Conservation (phyloP, 352 stramenopile species). For the Globisporangium splendens region DNA sequence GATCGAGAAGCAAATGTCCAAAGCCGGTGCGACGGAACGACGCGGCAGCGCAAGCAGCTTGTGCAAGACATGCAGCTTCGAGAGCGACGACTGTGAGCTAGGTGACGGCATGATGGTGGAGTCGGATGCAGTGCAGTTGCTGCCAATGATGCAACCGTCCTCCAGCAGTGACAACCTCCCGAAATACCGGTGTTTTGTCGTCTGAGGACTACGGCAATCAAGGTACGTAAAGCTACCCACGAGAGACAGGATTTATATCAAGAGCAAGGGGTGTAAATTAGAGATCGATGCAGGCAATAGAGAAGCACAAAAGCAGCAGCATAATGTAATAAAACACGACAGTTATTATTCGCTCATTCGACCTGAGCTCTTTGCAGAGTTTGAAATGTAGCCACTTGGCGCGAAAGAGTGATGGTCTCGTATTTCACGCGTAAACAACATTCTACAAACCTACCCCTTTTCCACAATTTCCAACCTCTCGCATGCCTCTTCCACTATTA, state of each 20-base stretch:
- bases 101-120: not conserved
- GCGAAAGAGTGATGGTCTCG: too few relatives aligned
- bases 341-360: too few relatives aligned
- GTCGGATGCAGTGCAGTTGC: not conserved
- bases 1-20: slow-evolving; percentile 32
- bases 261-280: too few relatives aligned
- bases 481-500: not conserved
- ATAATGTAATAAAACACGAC: too few relatives aligned
- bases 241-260: too few relatives aligned
- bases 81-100: slow-evolving; percentile 1
- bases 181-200: not conserved
- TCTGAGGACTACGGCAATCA: not conserved
- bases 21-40: slow-evolving; percentile 22
- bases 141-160: not conserved
- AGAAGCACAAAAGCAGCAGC: too few relatives aligned
- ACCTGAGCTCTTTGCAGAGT: too few relatives aligned
- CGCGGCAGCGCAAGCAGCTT: slow-evolving; percentile 3
- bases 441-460: too few relatives aligned
- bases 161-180: not conserved
- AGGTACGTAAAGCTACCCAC: too few relatives aligned
- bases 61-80: not conserved
- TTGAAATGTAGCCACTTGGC: too few relatives aligned
- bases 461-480: not conserved
- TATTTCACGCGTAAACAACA: too few relatives aligned
- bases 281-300: too few relatives aligned